A percentile compares a stretch with the other conserved stretches of the same genome.
phyloP scores from a whole-genome alignment of 2,329 filamentous ascomycete species.

The Phialophora macrospora region DNA sequence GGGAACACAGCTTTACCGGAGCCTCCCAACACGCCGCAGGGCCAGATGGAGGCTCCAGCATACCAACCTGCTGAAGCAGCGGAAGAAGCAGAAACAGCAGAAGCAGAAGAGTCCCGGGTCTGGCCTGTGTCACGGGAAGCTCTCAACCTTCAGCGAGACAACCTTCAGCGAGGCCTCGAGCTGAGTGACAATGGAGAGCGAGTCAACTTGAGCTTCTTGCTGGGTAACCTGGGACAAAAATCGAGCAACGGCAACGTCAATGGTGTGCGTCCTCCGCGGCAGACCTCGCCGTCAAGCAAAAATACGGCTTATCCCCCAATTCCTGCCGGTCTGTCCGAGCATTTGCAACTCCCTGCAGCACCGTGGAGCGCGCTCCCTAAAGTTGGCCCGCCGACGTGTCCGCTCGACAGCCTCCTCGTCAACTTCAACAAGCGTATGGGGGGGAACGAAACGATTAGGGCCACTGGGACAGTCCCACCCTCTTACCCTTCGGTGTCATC shows the following conservation, averaged over 20 bases:
- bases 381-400: constrained; percentile 72
- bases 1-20: constrained; percentile 39
- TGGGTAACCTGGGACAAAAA: constrained; percentile 64
- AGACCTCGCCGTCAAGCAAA: constrained; percentile 15
- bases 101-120: constrained; percentile 18
- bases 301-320: constrained; percentile 37
- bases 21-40: constrained; percentile 38
- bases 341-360: constrained; percentile 35
- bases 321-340: constrained; percentile 38
- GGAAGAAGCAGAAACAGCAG: constrained; percentile 1
- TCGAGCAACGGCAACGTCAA: constrained; percentile 49
- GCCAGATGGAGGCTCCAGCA: constrained; percentile 18
- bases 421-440: constrained; percentile 74
- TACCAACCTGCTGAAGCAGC: constrained; percentile 23
- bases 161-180: constrained; percentile 56
- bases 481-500: constrained; percentile 79
- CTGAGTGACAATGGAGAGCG: constrained; percentile 65
- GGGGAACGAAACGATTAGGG: constrained; percentile 55
- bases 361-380: constrained; percentile 55
- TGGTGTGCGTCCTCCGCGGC: constrained; percentile 4
- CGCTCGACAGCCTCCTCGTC: constrained; percentile 77
- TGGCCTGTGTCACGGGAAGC: constrained; percentile 41
- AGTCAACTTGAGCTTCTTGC: constrained; percentile 73
- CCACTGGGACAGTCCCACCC: constrained; percentile 67
- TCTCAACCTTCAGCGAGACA: constrained; percentile 52